Percentiles rank a stretch among this genome's conserved stretches.
These are phyloP conservation scores for Pterocarpus santalinus DNA, from an alignment of 306 rosid species.

Conservation along the genomic window DNA sequence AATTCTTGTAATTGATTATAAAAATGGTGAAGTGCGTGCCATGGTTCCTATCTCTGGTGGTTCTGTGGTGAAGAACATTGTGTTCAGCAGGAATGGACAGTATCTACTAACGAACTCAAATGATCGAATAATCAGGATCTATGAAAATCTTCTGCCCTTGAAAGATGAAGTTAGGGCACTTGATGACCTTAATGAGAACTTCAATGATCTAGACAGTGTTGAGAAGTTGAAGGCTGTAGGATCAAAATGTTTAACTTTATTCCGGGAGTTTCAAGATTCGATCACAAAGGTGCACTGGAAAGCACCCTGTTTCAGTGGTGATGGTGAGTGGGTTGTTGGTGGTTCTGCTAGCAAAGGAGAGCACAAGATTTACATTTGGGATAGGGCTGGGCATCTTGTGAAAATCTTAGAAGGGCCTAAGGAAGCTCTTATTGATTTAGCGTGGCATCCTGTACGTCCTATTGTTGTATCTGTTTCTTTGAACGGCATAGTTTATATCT, in stretches of 20 bases:
- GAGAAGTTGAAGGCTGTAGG: conserved; percentile 87
- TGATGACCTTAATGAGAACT: conserved; percentile 55
- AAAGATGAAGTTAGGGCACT: conserved; percentile 75
- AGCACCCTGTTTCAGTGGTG: conserved; percentile 99
- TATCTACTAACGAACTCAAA: conserved; percentile 95
- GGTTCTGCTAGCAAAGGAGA: conserved; percentile 99
- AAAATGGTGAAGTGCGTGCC: conserved; percentile 63
- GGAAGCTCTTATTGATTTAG: conserved; percentile 95
- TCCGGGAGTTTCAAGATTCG: conserved; percentile 95
- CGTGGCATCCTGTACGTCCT: conserved; percentile 98
- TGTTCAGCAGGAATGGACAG: conserved; percentile 89
- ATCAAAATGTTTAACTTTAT: conserved; percentile 79
- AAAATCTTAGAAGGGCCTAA: conserved; percentile 99
- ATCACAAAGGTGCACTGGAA: conserved; percentile 98
- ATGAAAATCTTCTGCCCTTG: conserved; percentile 84
- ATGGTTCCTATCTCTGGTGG: conserved; percentile 86
- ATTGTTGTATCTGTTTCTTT: conserved; percentile 92
- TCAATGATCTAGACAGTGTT: conserved; percentile 57
- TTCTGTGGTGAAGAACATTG: conserved; percentile 87
- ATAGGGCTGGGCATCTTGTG: conserved; percentile 96
- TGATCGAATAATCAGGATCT: conserved; percentile 86
- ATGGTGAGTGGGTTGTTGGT: conserved; percentile 98
- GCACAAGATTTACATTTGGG: conserved; percentile 98
- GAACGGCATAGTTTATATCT: conserved; percentile 85
- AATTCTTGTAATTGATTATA: conserved; percentile 79